These are phyloP conservation scores for Cicer arietinum DNA, from an alignment of 306 rosid species.

Conservation along the genomic window DNA sequence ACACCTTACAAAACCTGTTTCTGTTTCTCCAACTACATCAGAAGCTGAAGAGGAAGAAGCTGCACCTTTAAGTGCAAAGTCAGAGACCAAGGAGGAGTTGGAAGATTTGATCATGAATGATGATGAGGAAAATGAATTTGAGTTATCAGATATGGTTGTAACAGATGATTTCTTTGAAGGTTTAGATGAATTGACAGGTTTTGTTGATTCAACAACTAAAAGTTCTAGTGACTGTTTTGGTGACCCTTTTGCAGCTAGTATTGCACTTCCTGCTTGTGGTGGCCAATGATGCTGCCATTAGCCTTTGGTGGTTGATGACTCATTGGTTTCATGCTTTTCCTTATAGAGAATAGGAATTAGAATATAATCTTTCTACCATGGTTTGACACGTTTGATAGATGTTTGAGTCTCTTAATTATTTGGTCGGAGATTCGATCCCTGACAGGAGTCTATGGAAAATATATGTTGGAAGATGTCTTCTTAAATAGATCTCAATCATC, in stretches of 20 bases:
- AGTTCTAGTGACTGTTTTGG: slow-evolving; percentile 54
- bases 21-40: slow-evolving; percentile 63
- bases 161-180: slow-evolving; percentile 88
- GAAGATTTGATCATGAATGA: slow-evolving; percentile 57
- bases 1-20: slow-evolving; percentile 42
- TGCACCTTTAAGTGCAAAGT: slow-evolving; percentile 45
- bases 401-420: too few relatives aligned
- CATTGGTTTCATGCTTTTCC: slow-evolving; percentile 33
- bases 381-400: too few relatives aligned
- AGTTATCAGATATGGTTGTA: slow-evolving; percentile 57
- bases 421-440: too few relatives aligned
- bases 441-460: too few relatives aligned
- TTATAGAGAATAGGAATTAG: slow-evolving; percentile 28
- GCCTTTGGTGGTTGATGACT: slow-evolving; percentile 63
- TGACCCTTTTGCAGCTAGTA: slow-evolving; percentile 57
- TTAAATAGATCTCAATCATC: too few relatives aligned
- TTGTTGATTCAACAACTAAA: not conserved
- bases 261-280: slow-evolving; percentile 55
- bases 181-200: slow-evolving; percentile 69
- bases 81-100: slow-evolving; percentile 69
- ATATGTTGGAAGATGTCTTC: too few relatives aligned
- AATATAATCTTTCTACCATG: not conserved
- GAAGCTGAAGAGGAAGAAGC: slow-evolving; percentile 53
- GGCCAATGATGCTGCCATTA: slow-evolving; percentile 47
- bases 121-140: slow-evolving; percentile 73